Conservation (phyloP, 2,329 filamentous ascomycete genomes). For the Xylariaceae sp. region DNA sequence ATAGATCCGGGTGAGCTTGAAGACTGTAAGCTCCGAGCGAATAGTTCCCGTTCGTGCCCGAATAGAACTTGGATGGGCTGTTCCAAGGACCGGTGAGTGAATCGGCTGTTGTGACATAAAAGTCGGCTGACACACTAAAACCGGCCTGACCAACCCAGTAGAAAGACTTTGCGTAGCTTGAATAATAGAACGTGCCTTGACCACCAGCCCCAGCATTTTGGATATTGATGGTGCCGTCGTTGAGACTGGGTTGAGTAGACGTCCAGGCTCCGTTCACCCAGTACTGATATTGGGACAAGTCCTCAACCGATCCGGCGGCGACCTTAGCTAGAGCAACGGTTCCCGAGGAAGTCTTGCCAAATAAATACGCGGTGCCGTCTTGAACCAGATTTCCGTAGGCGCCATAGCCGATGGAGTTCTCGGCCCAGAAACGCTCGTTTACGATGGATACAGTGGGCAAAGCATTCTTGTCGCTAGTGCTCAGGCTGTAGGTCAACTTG, state of each 20-base stretch:
- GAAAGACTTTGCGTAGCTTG: slow-evolving; percentile 14
- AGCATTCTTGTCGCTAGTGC: slow-evolving; percentile 9
- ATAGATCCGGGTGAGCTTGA: slow-evolving; percentile 21
- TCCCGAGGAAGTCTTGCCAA: slow-evolving; percentile 16
- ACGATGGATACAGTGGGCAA: slow-evolving; percentile 22
- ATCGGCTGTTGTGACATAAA: slow-evolving; percentile 21
- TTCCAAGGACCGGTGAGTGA: slow-evolving; percentile 20
- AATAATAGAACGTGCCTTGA: slow-evolving; percentile 23
- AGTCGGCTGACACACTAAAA: slow-evolving; percentile 19
- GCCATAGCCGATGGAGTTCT: slow-evolving; percentile 21
- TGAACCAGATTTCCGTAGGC: slow-evolving; percentile 21
- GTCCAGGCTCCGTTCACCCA: slow-evolving; percentile 16
- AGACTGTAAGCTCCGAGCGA: slow-evolving; percentile 18
- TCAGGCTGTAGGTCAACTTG: slow-evolving; percentile 18
- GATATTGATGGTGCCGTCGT: slow-evolving; percentile 6
- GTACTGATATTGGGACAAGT: slow-evolving; percentile 20
- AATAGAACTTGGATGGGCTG: slow-evolving; percentile 15
- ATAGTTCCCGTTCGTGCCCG: slow-evolving; percentile 11
- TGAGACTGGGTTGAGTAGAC: slow-evolving; percentile 4
- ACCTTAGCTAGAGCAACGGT: slow-evolving; percentile 20
- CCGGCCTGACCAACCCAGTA: slow-evolving; percentile 22
- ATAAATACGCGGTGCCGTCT: slow-evolving; percentile 22
- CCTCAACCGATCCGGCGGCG: slow-evolving; percentile 19
- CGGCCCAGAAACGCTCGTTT: slow-evolving; percentile 22
- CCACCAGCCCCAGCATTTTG: slow-evolving; percentile 15